A percentile compares a stretch with the other conserved stretches of the same genome.
These are phyloP conservation scores for Aureobasidium musti DNA, from an alignment of 2,329 filamentous ascomycete genomes.

Conservation along the genomic window DNA sequence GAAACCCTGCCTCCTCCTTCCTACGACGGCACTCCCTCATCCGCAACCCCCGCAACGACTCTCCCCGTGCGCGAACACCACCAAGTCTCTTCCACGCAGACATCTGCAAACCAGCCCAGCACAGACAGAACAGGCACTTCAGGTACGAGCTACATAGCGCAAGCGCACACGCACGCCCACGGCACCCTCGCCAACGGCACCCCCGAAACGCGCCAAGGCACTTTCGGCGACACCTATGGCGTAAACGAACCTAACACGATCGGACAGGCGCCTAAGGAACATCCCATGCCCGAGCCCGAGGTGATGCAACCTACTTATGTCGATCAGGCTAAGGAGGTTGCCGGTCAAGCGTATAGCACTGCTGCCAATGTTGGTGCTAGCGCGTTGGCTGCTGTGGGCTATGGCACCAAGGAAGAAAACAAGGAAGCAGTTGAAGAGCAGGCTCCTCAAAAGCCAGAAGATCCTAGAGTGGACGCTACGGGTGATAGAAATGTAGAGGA, in stretches of 20 bases:
- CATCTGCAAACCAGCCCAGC: slow-evolving; percentile 7
- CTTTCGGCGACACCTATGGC: slow-evolving; percentile 48
- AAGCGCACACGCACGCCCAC: slow-evolving; percentile 48
- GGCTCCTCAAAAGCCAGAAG: slow-evolving; percentile 32
- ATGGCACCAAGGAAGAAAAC: slow-evolving; percentile 37
- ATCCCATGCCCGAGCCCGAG: slow-evolving; percentile 42
- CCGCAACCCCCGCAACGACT: slow-evolving; percentile 3
- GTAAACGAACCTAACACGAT: slow-evolving; percentile 53
- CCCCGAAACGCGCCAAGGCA: slow-evolving; percentile 47
- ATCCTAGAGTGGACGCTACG: slow-evolving; percentile 40
- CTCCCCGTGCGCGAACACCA: slow-evolving; percentile 35
- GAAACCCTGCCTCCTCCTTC: slow-evolving; percentile 14
- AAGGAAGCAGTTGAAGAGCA: slow-evolving; percentile 32
- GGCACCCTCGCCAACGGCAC: slow-evolving; percentile 49
- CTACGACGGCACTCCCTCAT: slow-evolving; percentile 6
- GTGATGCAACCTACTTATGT: slow-evolving; percentile 43
- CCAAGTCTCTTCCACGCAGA: background rate
- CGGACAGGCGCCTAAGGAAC: slow-evolving; percentile 53
- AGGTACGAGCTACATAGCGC: slow-evolving; percentile 46
- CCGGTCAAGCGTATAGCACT: slow-evolving; percentile 36
- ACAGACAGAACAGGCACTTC: slow-evolving; percentile 45
- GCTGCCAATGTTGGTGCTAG: slow-evolving; percentile 39
- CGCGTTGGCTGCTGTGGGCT: slow-evolving; percentile 42
- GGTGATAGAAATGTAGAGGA: slow-evolving; percentile 41
- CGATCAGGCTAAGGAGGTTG: slow-evolving; percentile 49